phyloP scores from a whole-genome alignment of 2,329 filamentous ascomycete species.

The Aspergillus neoniger region DNA sequence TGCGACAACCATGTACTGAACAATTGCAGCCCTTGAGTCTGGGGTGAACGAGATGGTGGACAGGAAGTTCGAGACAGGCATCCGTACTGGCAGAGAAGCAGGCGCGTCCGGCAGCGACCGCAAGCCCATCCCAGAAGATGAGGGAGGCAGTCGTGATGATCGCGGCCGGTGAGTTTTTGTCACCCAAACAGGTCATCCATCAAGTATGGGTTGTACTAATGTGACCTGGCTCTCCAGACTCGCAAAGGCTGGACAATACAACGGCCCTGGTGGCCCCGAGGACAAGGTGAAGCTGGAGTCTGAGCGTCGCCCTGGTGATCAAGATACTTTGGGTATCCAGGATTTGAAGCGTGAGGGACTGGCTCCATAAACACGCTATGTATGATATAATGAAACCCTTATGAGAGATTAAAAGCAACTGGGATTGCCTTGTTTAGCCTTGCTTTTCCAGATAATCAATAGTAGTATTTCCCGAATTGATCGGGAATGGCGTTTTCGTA shows the following conservation, averaged over 20 bases:
- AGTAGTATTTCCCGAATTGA: neutral
- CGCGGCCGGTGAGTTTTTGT: constrained; percentile 35
- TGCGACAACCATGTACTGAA: neutral
- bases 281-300: constrained; percentile 34
- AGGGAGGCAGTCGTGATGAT: constrained; percentile 44
- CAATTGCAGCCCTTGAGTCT: constrained; percentile 39
- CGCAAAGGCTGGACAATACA: constrained; percentile 39
- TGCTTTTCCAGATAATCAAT: neutral
- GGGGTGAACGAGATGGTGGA: constrained; percentile 44
- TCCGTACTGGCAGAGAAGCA: constrained; percentile 41
- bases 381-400: constrained; percentile 7
- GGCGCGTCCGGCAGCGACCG: constrained; percentile 40
- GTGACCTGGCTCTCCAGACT: constrained; percentile 24
- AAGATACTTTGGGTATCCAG: constrained; percentile 29
- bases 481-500: neutral
- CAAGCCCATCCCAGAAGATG: constrained; percentile 43
- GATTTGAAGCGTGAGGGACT: constrained; percentile 27
- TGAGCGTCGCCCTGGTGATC: constrained; percentile 30
- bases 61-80: constrained; percentile 38
- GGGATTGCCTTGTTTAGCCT: neutral
- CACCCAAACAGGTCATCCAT: constrained; percentile 5
- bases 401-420: neutral
- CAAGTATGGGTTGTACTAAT: neutral
- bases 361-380: constrained; percentile 12
- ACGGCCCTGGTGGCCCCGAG: constrained; percentile 39